A percentile compares a stretch with the other conserved stretches of the same genome.
Conservation (phyloP, 2,329 filamentous ascomycete genomes). For the Aspergillus novoparasiticus region DNA sequence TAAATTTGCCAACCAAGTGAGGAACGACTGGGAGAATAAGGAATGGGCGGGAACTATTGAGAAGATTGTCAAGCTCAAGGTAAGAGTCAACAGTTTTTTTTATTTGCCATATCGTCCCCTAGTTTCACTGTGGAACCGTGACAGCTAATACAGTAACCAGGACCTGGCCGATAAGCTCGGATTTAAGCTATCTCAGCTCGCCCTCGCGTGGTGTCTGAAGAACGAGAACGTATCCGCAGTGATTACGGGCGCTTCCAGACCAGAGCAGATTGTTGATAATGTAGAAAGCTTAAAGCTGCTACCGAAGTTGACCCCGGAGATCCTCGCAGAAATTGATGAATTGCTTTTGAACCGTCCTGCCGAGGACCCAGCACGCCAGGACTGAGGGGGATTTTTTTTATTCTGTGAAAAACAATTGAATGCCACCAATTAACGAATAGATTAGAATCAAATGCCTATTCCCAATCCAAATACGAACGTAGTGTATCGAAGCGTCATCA, state of each 20-base stretch:
- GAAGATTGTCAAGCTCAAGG: constrained; percentile 56
- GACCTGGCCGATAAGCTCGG: constrained; percentile 45
- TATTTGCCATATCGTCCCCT: no score
- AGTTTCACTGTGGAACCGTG: no score
- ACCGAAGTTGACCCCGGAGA: constrained; percentile 45
- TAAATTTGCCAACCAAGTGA: constrained; percentile 55
- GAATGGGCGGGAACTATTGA: constrained; percentile 50
- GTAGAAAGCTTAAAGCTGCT: constrained; percentile 49
- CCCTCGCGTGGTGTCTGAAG: constrained; percentile 62
- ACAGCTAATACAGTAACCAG: constrained; percentile 9
- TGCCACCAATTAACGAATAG: no score
- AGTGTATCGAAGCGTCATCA: background rate
- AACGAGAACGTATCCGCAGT: constrained; percentile 57
- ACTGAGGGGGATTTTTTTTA: background rate
- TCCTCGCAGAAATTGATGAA: constrained; percentile 51
- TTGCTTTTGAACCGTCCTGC: constrained; percentile 34
- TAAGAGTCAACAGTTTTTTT: background rate
- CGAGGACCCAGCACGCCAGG: constrained; percentile 24
- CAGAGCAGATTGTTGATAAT: constrained; percentile 49
- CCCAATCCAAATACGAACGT: no score
- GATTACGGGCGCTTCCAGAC: constrained; percentile 47
- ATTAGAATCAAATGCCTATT: no score
- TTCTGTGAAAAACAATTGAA: no score
- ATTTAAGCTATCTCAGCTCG: constrained; percentile 56
- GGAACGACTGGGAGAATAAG: constrained; percentile 48